These are phyloP conservation scores for Neonectria ditissima DNA, from an alignment of 2,329 filamentous ascomycete species.

Conservation along the genomic window DNA sequence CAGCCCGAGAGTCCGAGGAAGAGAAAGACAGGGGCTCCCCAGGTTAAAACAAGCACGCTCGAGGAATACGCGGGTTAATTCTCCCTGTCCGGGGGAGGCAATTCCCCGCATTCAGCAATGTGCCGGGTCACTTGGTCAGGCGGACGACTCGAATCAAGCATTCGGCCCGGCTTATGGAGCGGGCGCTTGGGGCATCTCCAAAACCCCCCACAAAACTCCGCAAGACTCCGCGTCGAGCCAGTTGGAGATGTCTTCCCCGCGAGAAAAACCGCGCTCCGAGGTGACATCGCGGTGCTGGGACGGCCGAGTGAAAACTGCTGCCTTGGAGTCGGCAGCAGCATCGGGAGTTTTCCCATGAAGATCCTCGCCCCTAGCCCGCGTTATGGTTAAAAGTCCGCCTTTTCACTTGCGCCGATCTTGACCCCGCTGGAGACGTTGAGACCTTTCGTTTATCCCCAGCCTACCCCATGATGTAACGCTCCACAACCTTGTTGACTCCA, in stretches of 20 bases:
- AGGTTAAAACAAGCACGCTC: background rate
- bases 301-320: background rate
- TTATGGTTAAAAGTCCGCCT: background rate
- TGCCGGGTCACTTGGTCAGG: constrained; percentile 7
- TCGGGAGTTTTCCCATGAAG: background rate
- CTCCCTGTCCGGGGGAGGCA: background rate
- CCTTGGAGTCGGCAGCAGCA: background rate
- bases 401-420: background rate
- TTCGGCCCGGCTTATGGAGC: constrained; percentile 21
- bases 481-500: background rate
- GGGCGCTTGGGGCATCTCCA: background rate
- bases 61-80: background rate
- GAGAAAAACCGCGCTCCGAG: background rate
- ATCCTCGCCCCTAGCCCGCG: background rate
- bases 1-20: background rate
- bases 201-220: background rate
- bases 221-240: background rate
- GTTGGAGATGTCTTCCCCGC: background rate
- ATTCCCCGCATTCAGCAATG: constrained; percentile 1
- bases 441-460: background rate
- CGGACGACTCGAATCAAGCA: background rate
- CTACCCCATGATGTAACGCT: background rate
- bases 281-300: background rate
- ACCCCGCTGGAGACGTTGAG: background rate
- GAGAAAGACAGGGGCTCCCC: no score